Evolutionary conservation across 805 yeast species (phyloP).

Genomic region (Nematodospora valgi): DNA sequence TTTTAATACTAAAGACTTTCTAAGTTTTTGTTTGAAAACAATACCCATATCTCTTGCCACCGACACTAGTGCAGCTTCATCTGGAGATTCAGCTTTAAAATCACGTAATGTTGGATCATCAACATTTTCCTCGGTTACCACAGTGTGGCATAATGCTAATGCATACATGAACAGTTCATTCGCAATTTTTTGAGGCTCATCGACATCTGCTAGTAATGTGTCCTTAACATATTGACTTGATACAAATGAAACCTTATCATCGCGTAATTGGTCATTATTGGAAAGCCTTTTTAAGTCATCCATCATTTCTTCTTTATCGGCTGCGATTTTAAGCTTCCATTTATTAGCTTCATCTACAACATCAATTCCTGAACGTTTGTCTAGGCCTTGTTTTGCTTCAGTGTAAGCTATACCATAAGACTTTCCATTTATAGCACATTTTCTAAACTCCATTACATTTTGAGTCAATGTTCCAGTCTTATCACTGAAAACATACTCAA

Average conservation of each 20-base stretch:
- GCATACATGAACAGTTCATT: slow-evolving; percentile 61
- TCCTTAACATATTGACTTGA: slow-evolving; percentile 60
- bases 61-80: slow-evolving; percentile 76
- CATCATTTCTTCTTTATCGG: slow-evolving; percentile 49
- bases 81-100: slow-evolving; percentile 80
- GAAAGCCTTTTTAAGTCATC: slow-evolving; percentile 27
- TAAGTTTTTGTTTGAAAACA: slow-evolving; percentile 52
- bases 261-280: slow-evolving; percentile 48
- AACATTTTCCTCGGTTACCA: slow-evolving; percentile 52
- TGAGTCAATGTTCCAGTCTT: slow-evolving; percentile 84
- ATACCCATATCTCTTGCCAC: slow-evolving; percentile 73
- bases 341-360: slow-evolving; percentile 45
- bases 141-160: slow-evolving; percentile 73
- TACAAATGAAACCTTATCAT: slow-evolving; percentile 55
- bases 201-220: slow-evolving; percentile 32
- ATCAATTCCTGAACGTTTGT: slow-evolving; percentile 63
- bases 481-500: slow-evolving; percentile 78
- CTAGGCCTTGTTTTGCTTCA: slow-evolving; percentile 71
- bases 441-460: slow-evolving; percentile 78
- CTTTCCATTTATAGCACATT: slow-evolving; percentile 66
- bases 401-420: slow-evolving; percentile 75
- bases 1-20: slow-evolving; percentile 43
- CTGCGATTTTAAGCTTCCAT: slow-evolving; percentile 38
- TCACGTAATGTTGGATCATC: slow-evolving; percentile 40
- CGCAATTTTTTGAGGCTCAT: slow-evolving; percentile 36